These are phyloP conservation scores for Fragilaria radians DNA, from an alignment of 108 stramenopile species.

Conservation along the genomic window DNA sequence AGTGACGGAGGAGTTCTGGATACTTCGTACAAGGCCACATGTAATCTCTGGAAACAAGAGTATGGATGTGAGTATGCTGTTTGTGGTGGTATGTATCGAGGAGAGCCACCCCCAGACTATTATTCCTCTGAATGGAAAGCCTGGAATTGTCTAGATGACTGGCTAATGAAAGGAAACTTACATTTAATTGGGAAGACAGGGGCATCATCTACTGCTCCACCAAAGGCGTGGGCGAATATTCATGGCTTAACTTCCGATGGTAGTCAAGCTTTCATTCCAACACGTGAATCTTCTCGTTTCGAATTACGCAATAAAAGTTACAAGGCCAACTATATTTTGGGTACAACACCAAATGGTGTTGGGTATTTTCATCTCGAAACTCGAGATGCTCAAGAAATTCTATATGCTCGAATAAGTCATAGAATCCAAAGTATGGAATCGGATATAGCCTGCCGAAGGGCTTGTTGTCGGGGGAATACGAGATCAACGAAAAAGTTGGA, in stretches of 20 bases:
- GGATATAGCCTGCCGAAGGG: not conserved
- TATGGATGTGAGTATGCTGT: conserved; percentile 32
- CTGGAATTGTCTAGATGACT: conserved; percentile 1
- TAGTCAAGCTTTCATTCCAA: not conserved
- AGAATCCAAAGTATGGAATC: not conserved
- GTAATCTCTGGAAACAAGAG: conserved; percentile 28
- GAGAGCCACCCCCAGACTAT: conserved; percentile 41
- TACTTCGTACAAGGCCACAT: conserved; percentile 26
- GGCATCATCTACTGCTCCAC: not conserved
- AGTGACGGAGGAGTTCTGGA: conserved; percentile 30
- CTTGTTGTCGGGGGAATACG: not conserved
- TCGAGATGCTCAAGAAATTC: not conserved
- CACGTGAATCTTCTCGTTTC: not conserved
- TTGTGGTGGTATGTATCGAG: conserved; percentile 61
- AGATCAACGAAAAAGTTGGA: not conserved
- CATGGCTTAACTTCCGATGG: not conserved
- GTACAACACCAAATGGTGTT: not conserved
- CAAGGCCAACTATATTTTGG: not conserved
- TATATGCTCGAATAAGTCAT: not conserved
- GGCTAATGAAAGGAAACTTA: not conserved
- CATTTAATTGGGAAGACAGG: not conserved
- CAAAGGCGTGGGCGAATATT: not conserved
- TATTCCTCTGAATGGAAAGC: conserved; percentile 1
- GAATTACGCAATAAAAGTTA: not conserved
- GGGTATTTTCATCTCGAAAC: not conserved